Percentiles rank a stretch among this genome's conserved stretches.
These are phyloP conservation scores for Coniella vitis DNA, from an alignment of 2,329 filamentous ascomycete genomes.

Conservation along the genomic window DNA sequence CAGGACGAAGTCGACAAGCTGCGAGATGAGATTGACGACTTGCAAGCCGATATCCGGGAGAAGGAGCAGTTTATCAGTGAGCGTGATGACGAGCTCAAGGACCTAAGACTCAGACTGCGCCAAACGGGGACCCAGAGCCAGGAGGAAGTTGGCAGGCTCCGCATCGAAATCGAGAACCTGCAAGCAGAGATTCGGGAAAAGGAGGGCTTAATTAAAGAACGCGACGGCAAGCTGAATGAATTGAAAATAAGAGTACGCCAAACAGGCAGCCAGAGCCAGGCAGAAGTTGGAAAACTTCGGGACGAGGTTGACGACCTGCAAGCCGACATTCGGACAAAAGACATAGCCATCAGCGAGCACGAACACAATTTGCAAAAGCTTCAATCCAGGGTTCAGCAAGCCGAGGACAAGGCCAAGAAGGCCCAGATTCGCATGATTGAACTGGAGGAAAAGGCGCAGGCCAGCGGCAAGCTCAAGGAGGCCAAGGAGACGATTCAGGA, in stretches of 20 bases:
- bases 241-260: slow-evolving; percentile 48
- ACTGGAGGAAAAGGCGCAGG: slow-evolving; percentile 50
- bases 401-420: slow-evolving; percentile 53
- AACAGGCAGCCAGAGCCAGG: slow-evolving; percentile 35
- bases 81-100: no score
- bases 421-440: slow-evolving; percentile 43
- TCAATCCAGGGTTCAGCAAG: slow-evolving; percentile 38
- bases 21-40: slow-evolving; percentile 43
- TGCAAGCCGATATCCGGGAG: slow-evolving; percentile 49
- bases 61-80: slow-evolving; percentile 46
- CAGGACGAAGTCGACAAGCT: slow-evolving; percentile 32
- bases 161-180: slow-evolving; percentile 68
- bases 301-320: slow-evolving; percentile 50
- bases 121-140: slow-evolving; percentile 32
- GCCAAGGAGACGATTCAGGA: slow-evolving; percentile 53
- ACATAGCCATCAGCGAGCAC: slow-evolving; percentile 49
- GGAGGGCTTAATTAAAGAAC: slow-evolving; percentile 63
- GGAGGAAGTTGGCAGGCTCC: slow-evolving; percentile 58
- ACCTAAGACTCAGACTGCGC: no score
- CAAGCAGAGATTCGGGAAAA: slow-evolving; percentile 72
- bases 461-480: slow-evolving; percentile 45
- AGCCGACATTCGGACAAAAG: slow-evolving; percentile 48
- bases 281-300: slow-evolving; percentile 31
- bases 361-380: slow-evolving; percentile 46
- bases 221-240: slow-evolving; percentile 67